A percentile compares a stretch with the other conserved stretches of the same genome.
phyloP scores from a whole-genome alignment of 352 stramenopile genomes.

The Aphanomyces invadans region DNA sequence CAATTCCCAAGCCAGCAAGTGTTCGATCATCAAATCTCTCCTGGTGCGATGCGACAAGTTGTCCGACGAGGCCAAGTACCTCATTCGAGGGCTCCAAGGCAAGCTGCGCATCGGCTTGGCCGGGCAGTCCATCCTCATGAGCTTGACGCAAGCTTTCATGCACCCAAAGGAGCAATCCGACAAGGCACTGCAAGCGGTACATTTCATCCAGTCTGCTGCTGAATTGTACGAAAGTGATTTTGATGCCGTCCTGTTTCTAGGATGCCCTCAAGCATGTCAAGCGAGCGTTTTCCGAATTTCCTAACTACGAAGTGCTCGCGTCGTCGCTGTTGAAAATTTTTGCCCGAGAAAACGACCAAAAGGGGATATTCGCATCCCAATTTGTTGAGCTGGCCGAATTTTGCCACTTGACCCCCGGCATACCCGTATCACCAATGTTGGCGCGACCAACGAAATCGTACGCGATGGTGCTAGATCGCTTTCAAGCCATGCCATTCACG shows the following conservation, averaged over 20 bases:
- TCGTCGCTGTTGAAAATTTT: slow-evolving; percentile 65
- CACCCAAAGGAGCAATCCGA: slow-evolving; percentile 76
- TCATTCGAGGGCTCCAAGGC: slow-evolving; percentile 96
- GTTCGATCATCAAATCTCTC: slow-evolving; percentile 95
- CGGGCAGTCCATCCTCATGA: slow-evolving; percentile 95
- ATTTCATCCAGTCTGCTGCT: neutral
- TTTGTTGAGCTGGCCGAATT: slow-evolving; percentile 26
- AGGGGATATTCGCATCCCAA: slow-evolving; percentile 34
- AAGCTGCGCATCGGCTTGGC: slow-evolving; percentile 98
- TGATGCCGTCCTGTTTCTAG: no score
- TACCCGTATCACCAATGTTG: slow-evolving; percentile 98
- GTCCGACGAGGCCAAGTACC: slow-evolving; percentile 91
- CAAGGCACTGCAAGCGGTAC: slow-evolving; percentile 55
- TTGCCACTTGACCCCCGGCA: slow-evolving; percentile 92
- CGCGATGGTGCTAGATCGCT: slow-evolving; percentile 95
- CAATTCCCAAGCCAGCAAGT: slow-evolving; percentile 96
- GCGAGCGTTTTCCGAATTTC: slow-evolving; percentile 96
- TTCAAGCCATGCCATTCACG: slow-evolving; percentile 94
- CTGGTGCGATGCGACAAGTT: slow-evolving; percentile 89
- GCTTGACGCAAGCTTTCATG: slow-evolving; percentile 94
- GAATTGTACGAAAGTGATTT: neutral
- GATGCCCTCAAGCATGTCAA: slow-evolving; percentile 91
- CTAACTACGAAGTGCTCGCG: slow-evolving; percentile 93
- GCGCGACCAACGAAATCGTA: slow-evolving; percentile 96
- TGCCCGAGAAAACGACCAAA: slow-evolving; percentile 40